Conservation (phyloP, 1,284 basidiomycete species). For the Malassezia globosa region DNA sequence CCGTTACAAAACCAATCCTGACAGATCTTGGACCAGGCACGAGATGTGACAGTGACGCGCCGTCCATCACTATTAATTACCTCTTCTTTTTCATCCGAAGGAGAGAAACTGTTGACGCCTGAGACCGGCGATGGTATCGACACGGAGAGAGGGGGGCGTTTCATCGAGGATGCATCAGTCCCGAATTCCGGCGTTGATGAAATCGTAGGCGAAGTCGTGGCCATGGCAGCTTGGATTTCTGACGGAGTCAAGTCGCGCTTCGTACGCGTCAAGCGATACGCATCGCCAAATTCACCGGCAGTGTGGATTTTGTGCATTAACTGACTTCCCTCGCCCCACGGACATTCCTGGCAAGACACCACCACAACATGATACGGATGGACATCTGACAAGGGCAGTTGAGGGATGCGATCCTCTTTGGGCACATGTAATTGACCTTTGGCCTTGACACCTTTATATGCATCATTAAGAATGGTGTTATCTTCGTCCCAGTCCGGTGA, state of each 20-base stretch:
- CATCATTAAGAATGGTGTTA: not conserved
- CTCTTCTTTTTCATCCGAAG: not conserved
- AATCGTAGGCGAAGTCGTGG: not conserved
- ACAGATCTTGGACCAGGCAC: constrained; percentile 47
- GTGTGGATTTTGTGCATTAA: constrained; percentile 35
- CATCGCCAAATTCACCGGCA: constrained; percentile 35
- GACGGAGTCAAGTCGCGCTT: not conserved
- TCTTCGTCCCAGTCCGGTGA: constrained; percentile 28
- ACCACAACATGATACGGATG: constrained; percentile 73
- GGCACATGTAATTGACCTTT: not conserved
- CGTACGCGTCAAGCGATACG: constrained; percentile 4
- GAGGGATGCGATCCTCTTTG: constrained; percentile 20
- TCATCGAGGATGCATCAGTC: not conserved
- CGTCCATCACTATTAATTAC: not conserved
- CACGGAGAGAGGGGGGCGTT: not conserved
- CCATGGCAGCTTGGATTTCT: not conserved
- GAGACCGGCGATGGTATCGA: not conserved
- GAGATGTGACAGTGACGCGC: constrained; percentile 12
- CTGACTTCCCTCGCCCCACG: constrained; percentile 39
- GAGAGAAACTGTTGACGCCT: not conserved
- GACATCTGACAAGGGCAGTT: constrained; percentile 28
- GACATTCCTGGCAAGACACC: constrained; percentile 59
- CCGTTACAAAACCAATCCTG: constrained; percentile 20
- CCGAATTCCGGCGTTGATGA: not conserved
- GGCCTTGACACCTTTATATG: not conserved